These are phyloP conservation scores for Tremella yokohamensis DNA, from an alignment of 768 basidiomycete genomes.

Conservation along the genomic window DNA sequence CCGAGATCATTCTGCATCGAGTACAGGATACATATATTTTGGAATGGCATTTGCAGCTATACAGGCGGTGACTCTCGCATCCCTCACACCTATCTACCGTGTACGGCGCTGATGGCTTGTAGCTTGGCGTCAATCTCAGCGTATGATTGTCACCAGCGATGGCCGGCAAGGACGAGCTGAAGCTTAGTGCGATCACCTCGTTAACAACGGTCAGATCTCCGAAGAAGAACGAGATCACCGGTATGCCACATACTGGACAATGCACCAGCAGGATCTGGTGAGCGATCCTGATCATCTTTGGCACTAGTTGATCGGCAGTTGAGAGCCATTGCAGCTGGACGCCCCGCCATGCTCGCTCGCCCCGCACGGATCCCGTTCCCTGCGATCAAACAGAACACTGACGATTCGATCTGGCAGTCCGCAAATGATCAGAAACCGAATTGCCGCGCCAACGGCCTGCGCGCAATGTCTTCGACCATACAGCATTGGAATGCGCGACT, in stretches of 20 bases:
- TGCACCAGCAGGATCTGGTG: slow-evolving; percentile 6
- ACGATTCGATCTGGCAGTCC: slow-evolving; percentile 5
- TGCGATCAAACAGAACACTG: neutral
- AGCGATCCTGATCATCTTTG: neutral
- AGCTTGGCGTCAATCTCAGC: slow-evolving; percentile 13
- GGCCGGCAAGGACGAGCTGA: neutral
- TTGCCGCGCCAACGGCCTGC: slow-evolving; percentile 1
- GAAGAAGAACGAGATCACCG: neutral
- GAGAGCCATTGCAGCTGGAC: neutral
- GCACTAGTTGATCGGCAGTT: slow-evolving; percentile 2
- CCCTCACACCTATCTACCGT: too few relatives aligned
- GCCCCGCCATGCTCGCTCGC: slow-evolving; percentile 1
- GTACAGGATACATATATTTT: slow-evolving; percentile 11
- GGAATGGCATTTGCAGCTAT: slow-evolving; percentile 13
- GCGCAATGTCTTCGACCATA: slow-evolving; percentile 10
- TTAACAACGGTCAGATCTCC: neutral
- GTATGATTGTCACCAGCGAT: slow-evolving; percentile 7
- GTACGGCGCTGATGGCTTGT: too few relatives aligned
- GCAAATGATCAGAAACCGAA: neutral
- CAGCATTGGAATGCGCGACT: slow-evolving; percentile 16
- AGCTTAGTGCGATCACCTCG: neutral
- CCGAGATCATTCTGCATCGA: slow-evolving; percentile 2
- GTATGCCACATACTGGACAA: slow-evolving; percentile 2
- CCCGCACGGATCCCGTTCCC: slow-evolving; percentile 8
- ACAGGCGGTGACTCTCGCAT: slow-evolving; percentile 5